phyloP scores from a whole-genome alignment of 2,329 filamentous ascomycete species.

The Colletotrichum chlorophyti region DNA sequence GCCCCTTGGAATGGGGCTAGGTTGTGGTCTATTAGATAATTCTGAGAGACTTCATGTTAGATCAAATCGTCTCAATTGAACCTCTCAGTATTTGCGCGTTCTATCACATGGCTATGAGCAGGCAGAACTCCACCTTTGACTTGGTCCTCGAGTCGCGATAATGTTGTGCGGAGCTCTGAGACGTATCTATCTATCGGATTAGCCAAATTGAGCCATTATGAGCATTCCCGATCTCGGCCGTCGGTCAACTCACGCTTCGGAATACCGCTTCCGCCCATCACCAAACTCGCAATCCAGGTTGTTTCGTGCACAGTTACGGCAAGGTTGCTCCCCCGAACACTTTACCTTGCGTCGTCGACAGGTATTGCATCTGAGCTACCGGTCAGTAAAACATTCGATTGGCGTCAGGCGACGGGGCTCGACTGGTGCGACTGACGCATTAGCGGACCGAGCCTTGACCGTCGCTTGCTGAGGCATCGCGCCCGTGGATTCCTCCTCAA shows the following conservation, averaged over 20 bases:
- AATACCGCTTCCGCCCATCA: conserved; percentile 25
- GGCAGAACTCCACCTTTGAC: conserved; percentile 9
- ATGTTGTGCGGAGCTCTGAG: conserved; percentile 16
- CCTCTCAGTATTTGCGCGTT: no score
- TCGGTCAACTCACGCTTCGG: conserved; percentile 18
- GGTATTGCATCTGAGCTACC: conserved; percentile 14
- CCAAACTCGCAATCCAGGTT: conserved; percentile 41
- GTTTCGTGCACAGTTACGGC: conserved; percentile 40
- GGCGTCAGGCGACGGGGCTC: no score
- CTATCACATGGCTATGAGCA: no score
- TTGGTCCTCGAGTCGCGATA: conserved; percentile 18
- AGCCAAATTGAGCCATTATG: not conserved
- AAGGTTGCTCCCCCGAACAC: conserved; percentile 40
- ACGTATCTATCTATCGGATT: conserved; percentile 9
- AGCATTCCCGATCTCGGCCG: not conserved
- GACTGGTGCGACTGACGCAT: conserved; percentile 19
- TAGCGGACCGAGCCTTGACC: conserved; percentile 21
- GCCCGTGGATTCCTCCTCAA: not conserved
- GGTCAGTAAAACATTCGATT: no score
- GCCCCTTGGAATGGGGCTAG: not conserved
- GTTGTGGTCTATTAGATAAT: not conserved
- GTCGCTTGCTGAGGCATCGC: conserved; percentile 17
- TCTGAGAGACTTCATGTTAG: accelerated
- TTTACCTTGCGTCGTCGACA: conserved; percentile 44
- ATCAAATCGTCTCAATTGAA: no score